phyloP scores from a whole-genome alignment of 148 eudicot species.

The Beta vulgaris region DNA sequence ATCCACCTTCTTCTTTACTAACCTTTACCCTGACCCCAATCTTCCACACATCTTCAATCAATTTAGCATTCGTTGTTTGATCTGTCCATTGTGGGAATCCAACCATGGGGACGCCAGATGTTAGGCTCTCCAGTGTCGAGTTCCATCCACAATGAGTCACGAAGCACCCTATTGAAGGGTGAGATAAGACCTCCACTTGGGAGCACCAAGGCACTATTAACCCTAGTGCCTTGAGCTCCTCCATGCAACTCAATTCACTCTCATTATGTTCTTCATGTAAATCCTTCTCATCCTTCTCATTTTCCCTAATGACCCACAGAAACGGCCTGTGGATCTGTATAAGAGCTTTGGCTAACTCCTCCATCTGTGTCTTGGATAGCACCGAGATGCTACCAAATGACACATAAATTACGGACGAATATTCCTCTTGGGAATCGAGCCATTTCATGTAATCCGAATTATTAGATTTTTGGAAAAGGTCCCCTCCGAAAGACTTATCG shows the following conservation, averaged over 20 bases:
- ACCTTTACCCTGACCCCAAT: conserved; percentile 39
- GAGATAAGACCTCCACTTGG: conserved; percentile 48
- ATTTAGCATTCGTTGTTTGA: conserved; percentile 52
- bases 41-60: conserved; percentile 48
- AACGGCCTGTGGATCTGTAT: conserved; percentile 41
- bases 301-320: conserved; percentile 61
- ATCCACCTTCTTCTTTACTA: conserved; percentile 30
- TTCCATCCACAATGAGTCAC: conserved; percentile 75
- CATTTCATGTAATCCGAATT: conserved; percentile 38
- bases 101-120: conserved; percentile 52
- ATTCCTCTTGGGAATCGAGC: conserved; percentile 44
- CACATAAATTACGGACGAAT: conserved; percentile 53
- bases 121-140: conserved; percentile 51
- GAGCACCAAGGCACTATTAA: conserved; percentile 49
- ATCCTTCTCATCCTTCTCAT: conserved; percentile 7
- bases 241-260: conserved; percentile 31
- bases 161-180: conserved; percentile 42
- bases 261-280: conserved; percentile 18
- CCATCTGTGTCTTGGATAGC: conserved; percentile 36
- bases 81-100: conserved; percentile 53
- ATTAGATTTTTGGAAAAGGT: conserved; percentile 22
- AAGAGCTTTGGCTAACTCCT: conserved; percentile 48
- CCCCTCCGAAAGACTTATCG: conserved; percentile 29
- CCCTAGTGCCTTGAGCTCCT: conserved; percentile 36
- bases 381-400: conserved; percentile 59